phyloP scores from a whole-genome alignment of 179 eudicot species.

The Silene vulgaris region DNA sequence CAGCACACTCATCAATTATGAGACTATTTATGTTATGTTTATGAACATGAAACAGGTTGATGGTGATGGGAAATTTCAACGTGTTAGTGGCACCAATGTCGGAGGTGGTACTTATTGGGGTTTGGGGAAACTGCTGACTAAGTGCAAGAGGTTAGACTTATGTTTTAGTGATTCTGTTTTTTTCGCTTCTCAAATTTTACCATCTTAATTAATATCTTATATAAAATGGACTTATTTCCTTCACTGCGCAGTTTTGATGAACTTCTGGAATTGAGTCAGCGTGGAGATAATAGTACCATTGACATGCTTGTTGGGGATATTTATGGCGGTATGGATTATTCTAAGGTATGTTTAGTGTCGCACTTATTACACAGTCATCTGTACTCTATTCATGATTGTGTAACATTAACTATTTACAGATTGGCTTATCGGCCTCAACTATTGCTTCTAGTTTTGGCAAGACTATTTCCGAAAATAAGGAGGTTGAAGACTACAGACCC shows the following conservation, averaged over 20 bases:
- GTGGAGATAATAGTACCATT: slow-evolving; percentile 85
- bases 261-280: slow-evolving; percentile 86
- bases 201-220: slow-evolving; percentile 12
- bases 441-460: slow-evolving; percentile 99
- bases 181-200: slow-evolving; percentile 10
- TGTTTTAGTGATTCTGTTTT: slow-evolving; percentile 7
- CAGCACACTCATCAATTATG: background rate
- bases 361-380: slow-evolving; percentile 2
- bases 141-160: slow-evolving; percentile 74
- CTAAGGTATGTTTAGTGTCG: slow-evolving; percentile 49
- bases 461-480: slow-evolving; percentile 79
- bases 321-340: slow-evolving; percentile 93
- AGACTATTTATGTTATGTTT: background rate
- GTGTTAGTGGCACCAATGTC: slow-evolving; percentile 97
- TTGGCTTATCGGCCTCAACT: slow-evolving; percentile 96
- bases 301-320: slow-evolving; percentile 99
- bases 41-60: slow-evolving; percentile 58
- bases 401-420: slow-evolving; percentile 38
- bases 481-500: slow-evolving; percentile 84
- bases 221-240: background rate
- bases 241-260: slow-evolving; percentile 73
- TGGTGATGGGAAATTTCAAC: slow-evolving; percentile 85
- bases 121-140: slow-evolving; percentile 78
- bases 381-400: background rate
- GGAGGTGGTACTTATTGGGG: slow-evolving; percentile 99